Evolutionary conservation across 108 stramenopile species (phyloP), one percentile per base, ranked within the genome.

Genomic region (Parietichytrium sp.): DNA sequence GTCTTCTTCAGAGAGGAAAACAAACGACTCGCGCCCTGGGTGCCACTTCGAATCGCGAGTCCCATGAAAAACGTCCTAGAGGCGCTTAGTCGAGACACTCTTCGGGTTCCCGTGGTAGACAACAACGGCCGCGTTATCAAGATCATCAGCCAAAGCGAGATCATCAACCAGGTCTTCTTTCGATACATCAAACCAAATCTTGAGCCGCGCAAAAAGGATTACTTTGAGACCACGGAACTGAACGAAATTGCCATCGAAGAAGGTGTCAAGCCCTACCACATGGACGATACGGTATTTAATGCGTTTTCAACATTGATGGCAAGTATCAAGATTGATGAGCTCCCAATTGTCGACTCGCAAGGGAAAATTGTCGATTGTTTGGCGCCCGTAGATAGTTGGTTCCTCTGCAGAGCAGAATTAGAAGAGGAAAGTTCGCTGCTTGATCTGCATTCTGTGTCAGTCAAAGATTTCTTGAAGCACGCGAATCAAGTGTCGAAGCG

Each of bases 211-310:
- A 42, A 45, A 33, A 38, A 72, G 42, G 61, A 72, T 2, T 72
- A 72, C 61, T 72, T 72, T 27, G 61, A 72, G 38, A 72, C 61
- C 61, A 72, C 61, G 6, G 61, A 72, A 25, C 61, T 72, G 23
- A 72, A 72, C 61, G 61, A 72, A 25, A 42, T 45, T 42, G 61
- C 61, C 42, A n/a, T 72, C 13, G 61, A 72, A 6, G 38, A 42
- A 0, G 61, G 61, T 25, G 45, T 72, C 20, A 25, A 13, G 13
- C 38, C 20, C 10, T 72, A 72, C 61, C 45, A 33, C 38, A 33
- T 72, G 33, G 13, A 33, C 61, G 61, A 72, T 2, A 6, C 61
- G 42, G 33, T 72, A 10, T 42, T 72, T 38, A 38, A 27, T 15
- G 10, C 61, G 20, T 72, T 72, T 20, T 42, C 36, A 12, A 16